Percentiles rank a stretch among this genome's conserved stretches.
Evolutionary conservation across 208 protist genomes (phyloP).

Genomic region (Trypanosoma brucei): DNA sequence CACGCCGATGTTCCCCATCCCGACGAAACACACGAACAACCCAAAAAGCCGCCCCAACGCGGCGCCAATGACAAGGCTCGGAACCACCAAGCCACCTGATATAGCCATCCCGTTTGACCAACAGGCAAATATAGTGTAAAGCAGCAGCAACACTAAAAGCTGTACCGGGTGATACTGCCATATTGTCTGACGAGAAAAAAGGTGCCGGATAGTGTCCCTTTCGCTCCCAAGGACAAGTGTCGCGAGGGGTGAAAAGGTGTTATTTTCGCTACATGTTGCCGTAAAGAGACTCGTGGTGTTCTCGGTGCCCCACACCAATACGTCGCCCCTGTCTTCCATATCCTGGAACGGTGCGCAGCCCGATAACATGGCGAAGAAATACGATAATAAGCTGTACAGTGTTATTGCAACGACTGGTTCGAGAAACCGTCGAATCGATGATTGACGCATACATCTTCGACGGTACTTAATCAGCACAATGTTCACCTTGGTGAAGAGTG

Average conservation of each 20-base stretch:
- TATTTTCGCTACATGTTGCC: slow-evolving; percentile 41
- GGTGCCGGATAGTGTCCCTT: slow-evolving; percentile 82
- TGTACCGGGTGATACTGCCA: slow-evolving; percentile 58
- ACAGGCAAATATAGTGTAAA: slow-evolving; percentile 82
- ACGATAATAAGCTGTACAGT: slow-evolving; percentile 59
- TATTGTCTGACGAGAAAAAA: slow-evolving; percentile 84
- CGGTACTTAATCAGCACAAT: slow-evolving; percentile 80
- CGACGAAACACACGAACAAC: slow-evolving; percentile 63
- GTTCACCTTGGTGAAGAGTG: slow-evolving; percentile 87
- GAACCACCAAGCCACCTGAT: slow-evolving; percentile 87
- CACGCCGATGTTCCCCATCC: slow-evolving; percentile 16
- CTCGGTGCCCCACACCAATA: slow-evolving; percentile 76
- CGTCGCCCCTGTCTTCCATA: slow-evolving; percentile 28
- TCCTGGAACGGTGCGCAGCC: slow-evolving; percentile 37
- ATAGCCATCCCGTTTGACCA: slow-evolving; percentile 70
- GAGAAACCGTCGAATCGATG: slow-evolving; percentile 48
- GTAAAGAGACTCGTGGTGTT: slow-evolving; percentile 50
- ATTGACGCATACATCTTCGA: slow-evolving; percentile 41
- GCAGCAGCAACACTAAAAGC: slow-evolving; percentile 69
- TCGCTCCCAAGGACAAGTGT: slow-evolving; percentile 79
- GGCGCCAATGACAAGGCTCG: slow-evolving; percentile 88
- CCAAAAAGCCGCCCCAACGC: slow-evolving; percentile 82
- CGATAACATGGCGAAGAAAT: slow-evolving; percentile 34
- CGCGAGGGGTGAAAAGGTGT: slow-evolving; percentile 76
- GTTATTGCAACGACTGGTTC: slow-evolving; percentile 64